Percentiles rank a stretch among this genome's conserved stretches.
phyloP scores from a whole-genome alignment of 257 asterid species.

The Solanum arcanum region DNA sequence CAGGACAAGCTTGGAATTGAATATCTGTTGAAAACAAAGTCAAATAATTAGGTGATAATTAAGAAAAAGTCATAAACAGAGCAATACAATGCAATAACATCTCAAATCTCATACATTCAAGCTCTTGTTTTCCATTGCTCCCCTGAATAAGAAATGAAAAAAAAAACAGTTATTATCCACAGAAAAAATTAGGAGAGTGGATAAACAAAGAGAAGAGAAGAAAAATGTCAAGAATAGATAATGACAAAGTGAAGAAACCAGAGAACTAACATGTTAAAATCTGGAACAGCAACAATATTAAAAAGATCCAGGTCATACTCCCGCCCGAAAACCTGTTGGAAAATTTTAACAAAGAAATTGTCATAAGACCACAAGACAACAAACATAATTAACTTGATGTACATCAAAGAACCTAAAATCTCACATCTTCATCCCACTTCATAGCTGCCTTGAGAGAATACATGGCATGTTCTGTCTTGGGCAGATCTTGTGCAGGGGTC shows the following conservation, averaged over 20 bases:
- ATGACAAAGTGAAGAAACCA: not conserved
- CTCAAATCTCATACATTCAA: slow-evolving; percentile 50
- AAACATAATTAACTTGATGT: not conserved
- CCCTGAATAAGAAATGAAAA: slow-evolving; percentile 44
- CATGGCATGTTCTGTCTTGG: slow-evolving; percentile 95
- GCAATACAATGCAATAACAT: not conserved
- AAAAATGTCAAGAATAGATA: slow-evolving; percentile 1
- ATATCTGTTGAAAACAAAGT: slow-evolving; percentile 45
- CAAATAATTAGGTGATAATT: not conserved
- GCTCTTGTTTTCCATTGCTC: slow-evolving; percentile 99
- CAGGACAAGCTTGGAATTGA: slow-evolving; percentile 88
- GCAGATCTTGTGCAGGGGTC: slow-evolving; percentile 86
- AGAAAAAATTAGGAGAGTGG: not conserved
- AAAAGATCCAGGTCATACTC: slow-evolving; percentile 97
- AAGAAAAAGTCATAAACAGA: not conserved
- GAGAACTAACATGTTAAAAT: slow-evolving; percentile 70
- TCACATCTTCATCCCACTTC: slow-evolving; percentile 99
- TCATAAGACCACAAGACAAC: not conserved
- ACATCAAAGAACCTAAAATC: slow-evolving; percentile 3
- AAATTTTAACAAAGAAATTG: not conserved
- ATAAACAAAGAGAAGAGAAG: not conserved
- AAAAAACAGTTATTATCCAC: not conserved
- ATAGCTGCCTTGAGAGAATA: slow-evolving; percentile 92
- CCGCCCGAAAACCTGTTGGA: slow-evolving; percentile 76
- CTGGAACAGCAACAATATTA: slow-evolving; percentile 92